A percentile compares a stretch with the other conserved stretches of the same genome.
Evolutionary conservation across 331 rosid species (phyloP).

Genomic region (Malus hybrid): DNA sequence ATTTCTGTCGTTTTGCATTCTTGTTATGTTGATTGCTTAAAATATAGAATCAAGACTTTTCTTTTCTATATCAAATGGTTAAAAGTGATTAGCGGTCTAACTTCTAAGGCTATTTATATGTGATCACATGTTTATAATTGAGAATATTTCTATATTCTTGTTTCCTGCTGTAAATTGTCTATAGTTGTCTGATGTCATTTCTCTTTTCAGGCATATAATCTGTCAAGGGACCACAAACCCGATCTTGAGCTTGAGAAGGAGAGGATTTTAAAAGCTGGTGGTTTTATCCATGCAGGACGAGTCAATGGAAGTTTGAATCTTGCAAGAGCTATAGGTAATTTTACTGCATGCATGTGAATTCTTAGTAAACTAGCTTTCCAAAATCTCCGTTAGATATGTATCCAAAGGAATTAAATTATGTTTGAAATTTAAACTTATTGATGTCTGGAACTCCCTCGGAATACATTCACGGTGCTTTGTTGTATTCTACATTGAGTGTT

Average conservation of each 20-base stretch:
- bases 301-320: conserved; percentile 97
- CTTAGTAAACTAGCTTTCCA: neutral
- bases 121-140: neutral
- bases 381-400: neutral
- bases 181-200: neutral
- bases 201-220: conserved; percentile 69
- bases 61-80: neutral
- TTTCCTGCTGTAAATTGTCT: neutral
- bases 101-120: neutral
- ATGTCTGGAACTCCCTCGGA: neutral
- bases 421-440: neutral
- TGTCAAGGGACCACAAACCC: conserved; percentile 96
- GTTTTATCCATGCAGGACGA: conserved; percentile 93
- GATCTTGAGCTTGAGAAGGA: conserved; percentile 89
- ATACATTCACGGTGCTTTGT: neutral
- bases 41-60: neutral
- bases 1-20: conserved; percentile 4
- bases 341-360: neutral
- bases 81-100: neutral
- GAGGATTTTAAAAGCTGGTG: conserved; percentile 90
- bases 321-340: conserved; percentile 88
- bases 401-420: neutral
- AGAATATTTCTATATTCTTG: neutral
- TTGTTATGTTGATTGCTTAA: conserved; percentile 2
- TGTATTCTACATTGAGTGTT: neutral